A percentile compares a stretch with the other conserved stretches of the same genome.
phyloP scores from a whole-genome alignment of 1,284 basidiomycete genomes.

The Moesziomyces parantarcticus region DNA sequence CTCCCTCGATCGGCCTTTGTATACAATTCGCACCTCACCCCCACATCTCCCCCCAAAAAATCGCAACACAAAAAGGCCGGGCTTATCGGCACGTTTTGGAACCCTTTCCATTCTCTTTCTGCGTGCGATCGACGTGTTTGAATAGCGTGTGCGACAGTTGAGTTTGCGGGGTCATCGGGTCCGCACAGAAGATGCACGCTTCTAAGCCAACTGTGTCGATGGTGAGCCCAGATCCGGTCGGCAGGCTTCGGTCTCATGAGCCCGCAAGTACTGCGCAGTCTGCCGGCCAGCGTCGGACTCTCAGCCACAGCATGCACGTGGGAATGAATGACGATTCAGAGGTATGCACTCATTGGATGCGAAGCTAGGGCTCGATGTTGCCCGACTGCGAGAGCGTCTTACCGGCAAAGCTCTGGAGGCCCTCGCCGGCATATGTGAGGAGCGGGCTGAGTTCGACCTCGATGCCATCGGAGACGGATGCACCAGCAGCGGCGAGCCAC shows the following conservation, averaged over 20 bases:
- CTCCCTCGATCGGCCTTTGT: constrained; percentile 13
- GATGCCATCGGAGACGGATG: constrained; percentile 75
- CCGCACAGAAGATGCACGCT: too few relatives aligned
- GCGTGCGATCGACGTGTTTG: background rate
- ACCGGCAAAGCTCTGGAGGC: constrained; percentile 81
- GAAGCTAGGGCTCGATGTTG: constrained; percentile 40
- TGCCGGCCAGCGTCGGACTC: too few relatives aligned
- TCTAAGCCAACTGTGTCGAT: too few relatives aligned
- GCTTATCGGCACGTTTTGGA: constrained; percentile 36
- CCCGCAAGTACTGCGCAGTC: too few relatives aligned
- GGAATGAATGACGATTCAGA: too few relatives aligned
- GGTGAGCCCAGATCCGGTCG: too few relatives aligned
- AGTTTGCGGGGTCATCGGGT: too few relatives aligned
- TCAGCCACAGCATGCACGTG: too few relatives aligned
- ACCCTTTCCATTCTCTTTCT: constrained; percentile 12
- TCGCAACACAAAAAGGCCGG: constrained; percentile 41
- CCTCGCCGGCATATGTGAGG: constrained; percentile 91
- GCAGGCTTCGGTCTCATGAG: too few relatives aligned
- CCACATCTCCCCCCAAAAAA: constrained; percentile 17
- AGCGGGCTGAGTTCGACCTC: constrained; percentile 92
- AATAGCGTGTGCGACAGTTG: background rate
- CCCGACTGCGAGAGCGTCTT: constrained; percentile 74
- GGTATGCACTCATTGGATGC: too few relatives aligned
- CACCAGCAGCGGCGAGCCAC: constrained; percentile 85
- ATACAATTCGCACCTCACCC: constrained; percentile 19